A percentile compares a stretch with the other conserved stretches of the same genome.
Evolutionary conservation across 2,329 filamentous ascomycete genomes (phyloP).

Genomic region (Diplodia mutila): DNA sequence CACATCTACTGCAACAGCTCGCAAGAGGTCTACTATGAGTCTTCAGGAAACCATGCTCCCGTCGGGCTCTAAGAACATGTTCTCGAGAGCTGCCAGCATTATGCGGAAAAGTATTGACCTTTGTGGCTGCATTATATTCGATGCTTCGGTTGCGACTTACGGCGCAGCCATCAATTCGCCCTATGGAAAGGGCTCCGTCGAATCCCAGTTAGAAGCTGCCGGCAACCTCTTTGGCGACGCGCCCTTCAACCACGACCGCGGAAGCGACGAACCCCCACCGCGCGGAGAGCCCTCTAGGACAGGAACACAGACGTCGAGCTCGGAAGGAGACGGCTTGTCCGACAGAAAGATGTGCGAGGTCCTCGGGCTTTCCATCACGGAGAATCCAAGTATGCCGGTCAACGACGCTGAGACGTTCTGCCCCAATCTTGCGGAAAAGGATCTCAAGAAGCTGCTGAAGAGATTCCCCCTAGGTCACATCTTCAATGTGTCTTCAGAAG

Average conservation of each 20-base stretch:
- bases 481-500: constrained; percentile 41
- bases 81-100: constrained; percentile 43
- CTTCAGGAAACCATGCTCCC: constrained; percentile 27
- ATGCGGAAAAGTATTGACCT: constrained; percentile 44
- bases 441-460: constrained; percentile 40
- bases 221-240: background rate
- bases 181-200: background rate
- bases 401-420: constrained; percentile 18
- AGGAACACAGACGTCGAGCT: background rate
- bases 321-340: background rate
- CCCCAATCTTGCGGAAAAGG: constrained; percentile 34
- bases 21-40: background rate
- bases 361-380: constrained; percentile 32
- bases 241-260: background rate
- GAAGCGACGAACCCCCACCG: background rate
- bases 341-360: constrained; percentile 31
- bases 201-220: background rate
- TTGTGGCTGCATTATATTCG: constrained; percentile 44
- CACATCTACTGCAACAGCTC: background rate
- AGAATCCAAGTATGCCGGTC: constrained; percentile 8
- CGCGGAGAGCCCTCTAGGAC: background rate
- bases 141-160: constrained; percentile 44
- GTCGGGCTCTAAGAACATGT: constrained; percentile 31
- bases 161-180: constrained; percentile 28
- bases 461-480: constrained; percentile 43